A percentile compares a stretch with the other conserved stretches of the same genome.
phyloP scores from a whole-genome alignment of 345 rosid species.

The Draba incana region DNA sequence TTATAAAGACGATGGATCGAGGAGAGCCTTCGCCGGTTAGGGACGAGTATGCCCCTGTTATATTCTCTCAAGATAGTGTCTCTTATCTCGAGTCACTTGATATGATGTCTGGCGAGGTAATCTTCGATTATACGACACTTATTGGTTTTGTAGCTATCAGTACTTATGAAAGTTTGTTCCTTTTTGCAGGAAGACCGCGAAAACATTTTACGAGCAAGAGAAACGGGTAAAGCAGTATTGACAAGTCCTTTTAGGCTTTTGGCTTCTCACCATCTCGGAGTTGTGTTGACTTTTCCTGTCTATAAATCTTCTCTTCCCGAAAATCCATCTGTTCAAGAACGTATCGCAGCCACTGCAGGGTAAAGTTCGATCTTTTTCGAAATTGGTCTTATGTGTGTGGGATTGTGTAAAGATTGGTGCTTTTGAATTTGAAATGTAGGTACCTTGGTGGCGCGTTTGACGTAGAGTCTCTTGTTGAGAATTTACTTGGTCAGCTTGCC shows the following conservation, averaged over 20 bases:
- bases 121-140: neutral
- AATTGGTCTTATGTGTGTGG: neutral
- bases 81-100: slow-evolving; percentile 92
- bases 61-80: slow-evolving; percentile 88
- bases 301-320: slow-evolving; percentile 80
- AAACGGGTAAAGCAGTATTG: slow-evolving; percentile 93
- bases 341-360: slow-evolving; percentile 93
- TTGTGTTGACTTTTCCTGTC: slow-evolving; percentile 97
- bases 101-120: slow-evolving; percentile 99
- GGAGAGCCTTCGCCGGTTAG: slow-evolving; percentile 77
- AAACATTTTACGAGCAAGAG: slow-evolving; percentile 85
- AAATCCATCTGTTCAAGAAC: slow-evolving; percentile 63
- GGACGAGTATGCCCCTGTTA: slow-evolving; percentile 97
- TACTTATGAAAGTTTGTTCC: slow-evolving; percentile 8
- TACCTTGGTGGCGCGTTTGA: slow-evolving; percentile 99
- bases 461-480: slow-evolving; percentile 98
- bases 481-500: slow-evolving; percentile 94
- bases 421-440: slow-evolving; percentile 48
- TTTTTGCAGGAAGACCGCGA: slow-evolving; percentile 83
- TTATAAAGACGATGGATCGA: slow-evolving; percentile 85
- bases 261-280: slow-evolving; percentile 95
- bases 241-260: slow-evolving; percentile 90
- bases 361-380: slow-evolving; percentile 34
- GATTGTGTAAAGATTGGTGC: slow-evolving; percentile 15
- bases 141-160: slow-evolving; percentile 3